Percentiles rank a stretch among this genome's conserved stretches.
phyloP scores from a whole-genome alignment of 176 grass and related monocot species.

The Oropetium thomaeum region DNA sequence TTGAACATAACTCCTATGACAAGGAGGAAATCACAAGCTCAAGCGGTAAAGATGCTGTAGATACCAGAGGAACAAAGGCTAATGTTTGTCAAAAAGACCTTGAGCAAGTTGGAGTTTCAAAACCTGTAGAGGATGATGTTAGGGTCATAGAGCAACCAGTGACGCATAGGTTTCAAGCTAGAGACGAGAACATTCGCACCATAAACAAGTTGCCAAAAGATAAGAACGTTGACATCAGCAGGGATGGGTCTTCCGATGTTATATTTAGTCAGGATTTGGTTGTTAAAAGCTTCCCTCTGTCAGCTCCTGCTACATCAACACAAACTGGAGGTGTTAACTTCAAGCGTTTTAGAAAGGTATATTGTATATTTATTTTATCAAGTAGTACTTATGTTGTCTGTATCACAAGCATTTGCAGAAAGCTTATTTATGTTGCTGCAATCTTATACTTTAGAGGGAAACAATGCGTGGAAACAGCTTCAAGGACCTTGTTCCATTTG shows the following conservation, averaged over 20 bases:
- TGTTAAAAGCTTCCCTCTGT: conserved; percentile 37
- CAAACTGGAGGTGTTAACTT: conserved; percentile 59
- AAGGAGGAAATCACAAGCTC: conserved; percentile 27
- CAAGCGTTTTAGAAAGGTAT: conserved; percentile 92
- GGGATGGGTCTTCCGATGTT: conserved; percentile 72
- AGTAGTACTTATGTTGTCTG: conserved; percentile 6
- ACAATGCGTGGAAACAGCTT: conserved; percentile 89
- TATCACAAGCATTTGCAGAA: conserved; percentile 10
- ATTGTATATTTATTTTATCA: not conserved
- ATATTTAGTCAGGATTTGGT: conserved; percentile 75
- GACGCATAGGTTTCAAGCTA: conserved; percentile 29
- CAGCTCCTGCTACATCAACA: conserved; percentile 24
- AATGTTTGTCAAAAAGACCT: conserved; percentile 18
- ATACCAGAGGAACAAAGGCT: conserved; percentile 21
- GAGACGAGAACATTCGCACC: conserved; percentile 35
- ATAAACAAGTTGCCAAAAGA: conserved; percentile 57
- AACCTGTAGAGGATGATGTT: conserved; percentile 35
- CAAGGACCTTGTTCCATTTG: conserved; percentile 77
- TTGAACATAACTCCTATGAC: conserved; percentile 33
- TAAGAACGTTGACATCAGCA: conserved; percentile 48
- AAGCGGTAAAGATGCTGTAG: conserved; percentile 27
- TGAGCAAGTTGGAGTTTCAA: conserved; percentile 28
- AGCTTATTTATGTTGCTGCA: not conserved
- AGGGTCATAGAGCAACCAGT: conserved; percentile 46
- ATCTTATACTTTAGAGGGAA: conserved; percentile 63